These are phyloP conservation scores for Amesomyces nigricolor DNA, from an alignment of 2,329 filamentous ascomycete genomes.

Conservation along the genomic window DNA sequence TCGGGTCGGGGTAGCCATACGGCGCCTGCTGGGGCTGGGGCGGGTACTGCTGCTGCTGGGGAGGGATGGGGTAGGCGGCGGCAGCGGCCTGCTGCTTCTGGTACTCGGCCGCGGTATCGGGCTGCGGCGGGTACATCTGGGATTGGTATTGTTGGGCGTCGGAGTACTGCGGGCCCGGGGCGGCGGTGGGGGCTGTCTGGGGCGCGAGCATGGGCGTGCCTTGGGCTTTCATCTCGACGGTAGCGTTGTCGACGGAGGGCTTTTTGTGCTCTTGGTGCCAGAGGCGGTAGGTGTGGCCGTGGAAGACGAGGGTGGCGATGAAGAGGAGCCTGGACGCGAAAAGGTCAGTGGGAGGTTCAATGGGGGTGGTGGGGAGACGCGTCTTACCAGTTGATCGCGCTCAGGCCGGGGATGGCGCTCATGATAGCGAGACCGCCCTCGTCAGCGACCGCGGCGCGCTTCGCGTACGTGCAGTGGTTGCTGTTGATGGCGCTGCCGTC, in stretches of 20 bases:
- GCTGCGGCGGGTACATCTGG: constrained; percentile 16
- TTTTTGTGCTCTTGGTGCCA: constrained; percentile 24
- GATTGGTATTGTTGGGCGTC: constrained; percentile 21
- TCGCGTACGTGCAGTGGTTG: constrained; percentile 22
- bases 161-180: constrained; percentile 21
- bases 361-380: too few species aligned
- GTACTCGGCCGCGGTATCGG: constrained; percentile 2
- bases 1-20: constrained; percentile 1
- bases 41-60: constrained; percentile 13
- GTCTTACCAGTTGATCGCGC: constrained; percentile 28
- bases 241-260: constrained; percentile 21
- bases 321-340: constrained; percentile 20
- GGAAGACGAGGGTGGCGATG: constrained; percentile 26
- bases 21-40: constrained; percentile 12
- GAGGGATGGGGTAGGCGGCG: neutral
- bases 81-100: constrained; percentile 2
- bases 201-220: constrained; percentile 19
- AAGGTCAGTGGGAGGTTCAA: neutral
- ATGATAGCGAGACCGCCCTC: constrained; percentile 26
- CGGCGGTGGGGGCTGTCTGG: constrained; percentile 7
- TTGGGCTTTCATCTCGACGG: constrained; percentile 30
- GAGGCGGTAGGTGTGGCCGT: constrained; percentile 29
- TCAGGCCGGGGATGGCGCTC: constrained; percentile 30
- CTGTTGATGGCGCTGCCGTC: constrained; percentile 28
- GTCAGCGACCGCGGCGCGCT: constrained; percentile 23